Conservation (phyloP, 2,329 filamentous ascomycete genomes). For the Aspergillus pseudoglaucus region DNA sequence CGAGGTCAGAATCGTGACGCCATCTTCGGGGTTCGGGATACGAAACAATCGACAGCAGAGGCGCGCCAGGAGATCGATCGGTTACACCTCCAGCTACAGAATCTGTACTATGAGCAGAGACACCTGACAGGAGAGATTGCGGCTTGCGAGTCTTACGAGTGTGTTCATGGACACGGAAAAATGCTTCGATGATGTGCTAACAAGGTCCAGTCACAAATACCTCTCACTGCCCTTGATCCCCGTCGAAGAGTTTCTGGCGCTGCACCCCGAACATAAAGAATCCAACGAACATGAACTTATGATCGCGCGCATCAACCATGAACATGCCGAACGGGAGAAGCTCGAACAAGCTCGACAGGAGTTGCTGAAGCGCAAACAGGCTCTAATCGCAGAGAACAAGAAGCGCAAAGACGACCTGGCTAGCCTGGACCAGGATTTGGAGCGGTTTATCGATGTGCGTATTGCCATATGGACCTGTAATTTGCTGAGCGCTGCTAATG, state of each 20-base stretch:
- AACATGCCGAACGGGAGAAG: conserved; percentile 74
- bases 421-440: conserved; percentile 82
- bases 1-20: conserved; percentile 78
- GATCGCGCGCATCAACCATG: conserved; percentile 84
- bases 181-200: conserved; percentile 5
- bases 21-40: conserved; percentile 72
- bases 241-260: conserved; percentile 69
- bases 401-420: conserved; percentile 88
- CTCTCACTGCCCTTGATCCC: conserved; percentile 78
- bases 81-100: conserved; percentile 87
- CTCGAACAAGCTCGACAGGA: conserved; percentile 79
- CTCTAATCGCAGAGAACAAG: conserved; percentile 70
- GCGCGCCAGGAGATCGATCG: conserved; percentile 85
- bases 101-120: conserved; percentile 91
- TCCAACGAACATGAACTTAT: conserved; percentile 75
- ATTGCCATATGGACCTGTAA: not conserved
- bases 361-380: conserved; percentile 65
- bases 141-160: conserved; percentile 90
- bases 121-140: conserved; percentile 85
- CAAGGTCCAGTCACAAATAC: conserved; percentile 61
- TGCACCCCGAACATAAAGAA: conserved; percentile 67
- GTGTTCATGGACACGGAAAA: conserved; percentile 31
- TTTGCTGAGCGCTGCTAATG: conserved; percentile 11
- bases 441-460: conserved; percentile 84
- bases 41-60: conserved; percentile 79